Conservation (phyloP, 495 filamentous ascomycete species). For the Cairneyella variabilis region DNA sequence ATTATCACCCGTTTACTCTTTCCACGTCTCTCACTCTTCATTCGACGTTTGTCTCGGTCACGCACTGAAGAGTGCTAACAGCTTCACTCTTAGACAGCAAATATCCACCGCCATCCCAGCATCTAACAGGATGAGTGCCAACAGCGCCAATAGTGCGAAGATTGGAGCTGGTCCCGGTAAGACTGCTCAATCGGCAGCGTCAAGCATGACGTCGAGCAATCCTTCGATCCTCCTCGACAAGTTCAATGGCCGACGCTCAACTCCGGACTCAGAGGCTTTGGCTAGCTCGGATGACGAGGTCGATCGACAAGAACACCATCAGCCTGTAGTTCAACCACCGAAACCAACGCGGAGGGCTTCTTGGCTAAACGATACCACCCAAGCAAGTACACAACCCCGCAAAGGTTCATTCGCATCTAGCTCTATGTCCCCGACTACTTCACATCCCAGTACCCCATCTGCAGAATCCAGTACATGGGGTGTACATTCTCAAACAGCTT, state of each 20-base stretch:
- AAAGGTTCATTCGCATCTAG: constrained; percentile 60
- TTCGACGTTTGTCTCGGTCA: background rate
- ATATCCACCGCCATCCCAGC: background rate
- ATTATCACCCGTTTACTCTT: background rate
- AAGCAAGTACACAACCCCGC: constrained; percentile 36
- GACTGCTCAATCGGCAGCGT: constrained; percentile 30
- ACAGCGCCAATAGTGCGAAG: constrained; percentile 42
- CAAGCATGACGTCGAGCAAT: constrained; percentile 25
- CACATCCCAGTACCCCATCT: constrained; percentile 71
- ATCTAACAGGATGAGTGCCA: constrained; percentile 30
- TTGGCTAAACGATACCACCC: constrained; percentile 55
- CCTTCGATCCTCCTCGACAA: constrained; percentile 61
- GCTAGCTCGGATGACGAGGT: constrained; percentile 90
- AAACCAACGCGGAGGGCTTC: constrained; percentile 55
- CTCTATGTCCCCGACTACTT: constrained; percentile 70
- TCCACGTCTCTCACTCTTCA: background rate
- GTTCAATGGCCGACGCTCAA: constrained; percentile 70
- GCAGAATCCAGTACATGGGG: constrained; percentile 69
- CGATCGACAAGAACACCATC: constrained; percentile 49
- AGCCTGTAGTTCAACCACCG: constrained; percentile 39
- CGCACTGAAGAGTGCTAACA: background rate
- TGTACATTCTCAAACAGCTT: constrained; percentile 41
- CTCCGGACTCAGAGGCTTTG: constrained; percentile 88
- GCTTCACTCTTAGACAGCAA: background rate
- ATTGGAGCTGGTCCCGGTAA: constrained; percentile 34